Percentiles rank a stretch among this genome's conserved stretches.
Conservation (phyloP, 148 eudicot genomes). For the Rhododendron kiyosumense region DNA sequence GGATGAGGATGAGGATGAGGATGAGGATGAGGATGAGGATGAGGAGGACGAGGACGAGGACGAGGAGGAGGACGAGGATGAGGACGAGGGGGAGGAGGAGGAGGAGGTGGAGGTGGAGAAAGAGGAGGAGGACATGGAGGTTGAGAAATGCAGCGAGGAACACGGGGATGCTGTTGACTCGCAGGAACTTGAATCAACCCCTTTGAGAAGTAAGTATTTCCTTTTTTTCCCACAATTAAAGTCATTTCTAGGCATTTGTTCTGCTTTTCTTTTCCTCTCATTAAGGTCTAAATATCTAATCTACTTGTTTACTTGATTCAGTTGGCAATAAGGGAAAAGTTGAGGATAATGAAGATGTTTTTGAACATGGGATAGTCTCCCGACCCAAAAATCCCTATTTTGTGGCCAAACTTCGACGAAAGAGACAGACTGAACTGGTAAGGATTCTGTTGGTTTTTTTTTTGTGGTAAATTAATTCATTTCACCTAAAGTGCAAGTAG, state of each 20-base stretch:
- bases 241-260: background rate
- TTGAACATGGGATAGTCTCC: constrained; percentile 7
- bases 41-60: too few species aligned
- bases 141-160: too few species aligned
- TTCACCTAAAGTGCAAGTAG: background rate
- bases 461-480: background rate
- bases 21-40: too few species aligned
- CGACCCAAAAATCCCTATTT: constrained; percentile 24
- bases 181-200: background rate
- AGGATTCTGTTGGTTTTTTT: background rate
- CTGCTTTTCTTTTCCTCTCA: background rate
- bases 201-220: background rate
- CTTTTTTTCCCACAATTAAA: background rate
- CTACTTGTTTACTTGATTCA: background rate
- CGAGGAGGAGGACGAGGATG: too few species aligned
- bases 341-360: constrained; percentile 11
- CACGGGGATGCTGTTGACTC: too few species aligned
- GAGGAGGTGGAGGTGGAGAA: too few species aligned
- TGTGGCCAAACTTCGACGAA: constrained; percentile 1
- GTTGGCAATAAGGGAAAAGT: background rate
- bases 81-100: too few species aligned
- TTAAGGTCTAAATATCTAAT: background rate
- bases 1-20: too few species aligned
- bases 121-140: too few species aligned
- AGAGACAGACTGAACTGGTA: constrained; percentile 13